A percentile compares a stretch with the other conserved stretches of the same genome.
Evolutionary conservation across 2,329 filamentous ascomycete species (phyloP).

Genomic region (Emydomyces testavorans): DNA sequence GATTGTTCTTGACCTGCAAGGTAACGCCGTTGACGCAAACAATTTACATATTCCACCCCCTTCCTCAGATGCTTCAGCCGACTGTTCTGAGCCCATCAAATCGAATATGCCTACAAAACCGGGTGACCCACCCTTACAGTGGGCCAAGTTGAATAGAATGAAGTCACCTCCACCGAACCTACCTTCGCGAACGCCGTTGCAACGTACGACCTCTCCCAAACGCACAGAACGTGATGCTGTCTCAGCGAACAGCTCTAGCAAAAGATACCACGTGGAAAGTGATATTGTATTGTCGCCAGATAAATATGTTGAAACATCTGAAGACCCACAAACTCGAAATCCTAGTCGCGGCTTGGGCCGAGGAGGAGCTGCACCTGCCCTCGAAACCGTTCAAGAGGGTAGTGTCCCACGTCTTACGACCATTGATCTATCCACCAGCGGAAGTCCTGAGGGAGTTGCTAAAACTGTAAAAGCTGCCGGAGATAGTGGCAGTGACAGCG

Average conservation of each 20-base stretch:
- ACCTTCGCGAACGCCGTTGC: conserved; percentile 24
- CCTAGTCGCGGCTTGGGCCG: conserved; percentile 47
- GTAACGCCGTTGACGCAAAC: conserved; percentile 55
- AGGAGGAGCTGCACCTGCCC: conserved; percentile 49
- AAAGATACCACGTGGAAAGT: conserved; percentile 32
- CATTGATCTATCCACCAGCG: conserved; percentile 27
- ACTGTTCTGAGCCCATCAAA: conserved; percentile 55
- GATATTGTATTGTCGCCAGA: not conserved
- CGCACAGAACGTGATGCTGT: conserved; percentile 34
- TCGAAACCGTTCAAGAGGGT: conserved; percentile 88
- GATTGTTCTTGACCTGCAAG: conserved; percentile 52
- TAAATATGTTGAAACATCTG: conserved; percentile 10
- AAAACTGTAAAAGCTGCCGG: conserved; percentile 32
- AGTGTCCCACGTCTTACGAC: conserved; percentile 63
- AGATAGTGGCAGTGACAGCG: conserved; percentile 49
- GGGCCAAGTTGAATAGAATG: conserved; percentile 65
- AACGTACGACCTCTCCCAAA: conserved; percentile 26
- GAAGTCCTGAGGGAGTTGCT: conserved; percentile 24
- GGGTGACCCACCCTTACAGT: conserved; percentile 49
- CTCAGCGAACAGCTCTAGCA: conserved; percentile 42
- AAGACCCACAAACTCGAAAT: conserved; percentile 14
- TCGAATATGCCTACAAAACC: conserved; percentile 31
- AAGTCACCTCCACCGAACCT: conserved; percentile 58
- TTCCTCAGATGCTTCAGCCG: conserved; percentile 48
- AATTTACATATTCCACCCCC: conserved; percentile 55